Evolutionary conservation across 2,329 filamentous ascomycete genomes (phyloP), one percentile per base, ranked within the genome.

Genomic region (Fusarium sp.): DNA sequence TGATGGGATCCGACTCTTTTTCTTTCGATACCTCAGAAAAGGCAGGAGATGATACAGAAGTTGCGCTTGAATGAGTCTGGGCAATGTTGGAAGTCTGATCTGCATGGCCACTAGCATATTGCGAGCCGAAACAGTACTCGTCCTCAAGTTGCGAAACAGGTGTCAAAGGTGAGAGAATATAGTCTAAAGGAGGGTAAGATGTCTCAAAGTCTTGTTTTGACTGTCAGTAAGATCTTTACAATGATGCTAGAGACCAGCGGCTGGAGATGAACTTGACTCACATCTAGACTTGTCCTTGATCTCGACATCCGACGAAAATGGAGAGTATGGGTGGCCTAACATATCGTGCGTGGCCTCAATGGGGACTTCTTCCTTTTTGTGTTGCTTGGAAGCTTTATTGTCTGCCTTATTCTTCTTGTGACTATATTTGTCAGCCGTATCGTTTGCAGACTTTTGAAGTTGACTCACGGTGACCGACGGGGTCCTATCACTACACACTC

Each of bases 401-500:
- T 11, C 11, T n/a, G 2, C 3, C 16, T 49, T 37, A 7, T 16
- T 35, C 29, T 18, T 57, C 21, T 58, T 58, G 19, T 19, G 10
- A 8, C 55, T 54, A 18, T 29, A 7, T 38, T 14, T 54, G 19
- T 60, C 4, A 62, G 27, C n/a, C n/a, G n/a, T n/a, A n/a, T n/a
- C n/a, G 15, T 23, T 7, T 10, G 29, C 1, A 8, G 15, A 15
- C 19, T 11, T 5, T 3, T 8, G 8, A 15, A 9, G 2, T 11
- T 23, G 10, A 59, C 63, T 37, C 4, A 66, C 63, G 49, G 63
- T 7, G 61, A 59, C 7, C 35, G 45, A 8, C 63, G 60, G 38
- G 42, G n/a, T 4, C 45, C 31, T 29, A 65, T 38, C 14, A 66
- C 63, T 25, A 59, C 37, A 10, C 63, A 66, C 16, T 66, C 61